phyloP scores from a whole-genome alignment of 169 alveolate species.

The Perkinsus olseni region DNA sequence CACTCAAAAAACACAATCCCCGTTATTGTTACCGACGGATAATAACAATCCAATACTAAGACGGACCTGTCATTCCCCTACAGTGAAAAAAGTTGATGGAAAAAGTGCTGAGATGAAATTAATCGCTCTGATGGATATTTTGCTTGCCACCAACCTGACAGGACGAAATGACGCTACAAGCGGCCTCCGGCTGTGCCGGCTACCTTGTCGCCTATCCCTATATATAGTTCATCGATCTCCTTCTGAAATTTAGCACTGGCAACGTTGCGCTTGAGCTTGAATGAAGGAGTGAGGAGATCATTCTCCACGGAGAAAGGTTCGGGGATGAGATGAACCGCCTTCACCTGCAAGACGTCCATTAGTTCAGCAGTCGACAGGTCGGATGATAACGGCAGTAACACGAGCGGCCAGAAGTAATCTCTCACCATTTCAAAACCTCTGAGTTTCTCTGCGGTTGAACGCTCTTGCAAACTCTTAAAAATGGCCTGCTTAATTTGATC shows the following conservation, averaged over 20 bases:
- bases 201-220: background rate
- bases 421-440: background rate
- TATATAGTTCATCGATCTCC: background rate
- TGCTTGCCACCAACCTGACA: background rate
- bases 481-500: background rate
- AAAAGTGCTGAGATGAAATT: background rate
- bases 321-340: slow-evolving; percentile 17
- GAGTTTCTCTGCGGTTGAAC: background rate
- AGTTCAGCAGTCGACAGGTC: no score
- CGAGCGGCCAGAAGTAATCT: background rate
- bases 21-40: no score
- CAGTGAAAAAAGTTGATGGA: background rate
- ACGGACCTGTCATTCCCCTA: no score
- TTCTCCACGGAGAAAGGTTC: slow-evolving; percentile 41
- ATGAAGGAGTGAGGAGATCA: slow-evolving; percentile 35
- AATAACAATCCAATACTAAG: no score
- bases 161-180: background rate
- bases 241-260: background rate
- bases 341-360: background rate
- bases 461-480: background rate
- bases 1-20: no score
- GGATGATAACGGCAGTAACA: background rate
- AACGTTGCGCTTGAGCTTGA: slow-evolving; percentile 30
- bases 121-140: background rate
- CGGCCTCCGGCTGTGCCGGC: no score